Conservation (phyloP, 2,329 filamentous ascomycete genomes). For the Elsinoe necatrix region DNA sequence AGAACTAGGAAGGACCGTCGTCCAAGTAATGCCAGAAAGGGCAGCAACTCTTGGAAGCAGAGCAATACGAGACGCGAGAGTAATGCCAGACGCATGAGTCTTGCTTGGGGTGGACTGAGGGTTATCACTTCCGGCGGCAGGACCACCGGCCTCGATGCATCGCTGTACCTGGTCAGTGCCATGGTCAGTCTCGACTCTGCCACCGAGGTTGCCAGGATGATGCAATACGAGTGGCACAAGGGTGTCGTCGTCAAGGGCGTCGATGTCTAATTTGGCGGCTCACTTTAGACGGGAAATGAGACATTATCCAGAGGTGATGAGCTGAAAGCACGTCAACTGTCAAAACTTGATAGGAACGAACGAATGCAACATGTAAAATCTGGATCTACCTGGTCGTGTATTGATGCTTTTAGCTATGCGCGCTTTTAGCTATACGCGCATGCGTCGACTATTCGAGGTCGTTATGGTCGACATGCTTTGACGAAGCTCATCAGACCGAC, state of each 20-base stretch:
- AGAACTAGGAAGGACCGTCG: slow-evolving; percentile 33
- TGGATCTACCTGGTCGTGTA: too few relatives aligned
- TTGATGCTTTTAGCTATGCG: too few relatives aligned
- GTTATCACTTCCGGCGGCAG: slow-evolving; percentile 75
- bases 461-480: neutral
- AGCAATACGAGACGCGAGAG: slow-evolving; percentile 69
- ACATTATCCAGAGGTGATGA: neutral
- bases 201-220: slow-evolving; percentile 61
- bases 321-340: neutral
- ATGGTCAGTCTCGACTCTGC: slow-evolving; percentile 70
- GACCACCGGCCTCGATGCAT: slow-evolving; percentile 72
- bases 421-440: neutral
- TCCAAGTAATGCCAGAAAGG: slow-evolving; percentile 52
- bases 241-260: slow-evolving; percentile 75
- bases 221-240: slow-evolving; percentile 83
- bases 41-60: slow-evolving; percentile 72
- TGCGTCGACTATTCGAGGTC: neutral
- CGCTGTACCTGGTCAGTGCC: slow-evolving; percentile 76
- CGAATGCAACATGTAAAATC: slow-evolving; percentile 12
- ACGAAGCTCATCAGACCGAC: neutral
- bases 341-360: neutral
- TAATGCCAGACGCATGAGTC: slow-evolving; percentile 66
- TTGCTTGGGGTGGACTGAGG: slow-evolving; percentile 59
- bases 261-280: slow-evolving; percentile 54
- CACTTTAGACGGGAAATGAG: neutral